A percentile compares a stretch with the other conserved stretches of the same genome.
These are phyloP conservation scores for Pseudopithomyces maydicus DNA, from an alignment of 2,329 filamentous ascomycete genomes.

Conservation along the genomic window DNA sequence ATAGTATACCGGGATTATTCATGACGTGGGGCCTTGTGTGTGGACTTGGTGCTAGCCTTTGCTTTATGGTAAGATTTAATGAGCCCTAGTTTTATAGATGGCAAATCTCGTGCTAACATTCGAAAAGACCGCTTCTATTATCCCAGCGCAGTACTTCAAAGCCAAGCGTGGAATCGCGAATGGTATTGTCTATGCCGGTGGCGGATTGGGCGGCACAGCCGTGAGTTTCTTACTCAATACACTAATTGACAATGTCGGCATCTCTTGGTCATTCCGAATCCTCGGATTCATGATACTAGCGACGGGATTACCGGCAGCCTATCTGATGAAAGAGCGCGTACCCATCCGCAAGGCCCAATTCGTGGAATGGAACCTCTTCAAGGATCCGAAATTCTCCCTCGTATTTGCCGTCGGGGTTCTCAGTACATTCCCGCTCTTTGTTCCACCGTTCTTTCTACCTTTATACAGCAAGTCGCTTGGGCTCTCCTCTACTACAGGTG, in stretches of 20 bases:
- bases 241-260: background rate
- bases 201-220: background rate
- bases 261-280: background rate
- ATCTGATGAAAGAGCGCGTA: background rate
- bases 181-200: background rate
- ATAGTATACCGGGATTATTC: background rate
- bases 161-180: background rate
- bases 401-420: background rate
- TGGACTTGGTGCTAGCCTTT: background rate
- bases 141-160: background rate
- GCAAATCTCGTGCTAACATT: background rate
- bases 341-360: background rate
- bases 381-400: background rate
- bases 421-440: background rate
- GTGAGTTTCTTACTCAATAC: background rate
- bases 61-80: background rate
- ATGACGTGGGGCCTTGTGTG: background rate
- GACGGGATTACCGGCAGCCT: background rate
- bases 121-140: background rate
- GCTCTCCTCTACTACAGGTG: background rate
- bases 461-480: slow-evolving; percentile 1
- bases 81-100: background rate
- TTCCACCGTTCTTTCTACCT: background rate
- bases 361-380: background rate
- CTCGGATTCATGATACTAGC: background rate